Base-by-base conservation (phyloP, 225 moss, liverwort and hornwort genomes). In the Rhytidiadelphus loreus region DNA sequence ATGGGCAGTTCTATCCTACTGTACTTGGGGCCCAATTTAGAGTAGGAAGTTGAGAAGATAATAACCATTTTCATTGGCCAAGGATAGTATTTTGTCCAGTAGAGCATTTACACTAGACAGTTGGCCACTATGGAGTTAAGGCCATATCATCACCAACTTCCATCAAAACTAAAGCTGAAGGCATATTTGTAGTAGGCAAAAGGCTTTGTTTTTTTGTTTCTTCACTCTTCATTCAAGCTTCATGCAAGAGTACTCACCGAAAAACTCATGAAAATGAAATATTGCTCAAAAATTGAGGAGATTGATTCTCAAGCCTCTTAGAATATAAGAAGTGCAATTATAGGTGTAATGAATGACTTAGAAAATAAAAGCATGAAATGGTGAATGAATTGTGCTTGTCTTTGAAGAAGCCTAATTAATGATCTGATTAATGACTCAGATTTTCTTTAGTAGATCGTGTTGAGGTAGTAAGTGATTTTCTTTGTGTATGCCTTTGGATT, bases 201-300 rank as follows among this genome's bases (percentile, higher is more conserved):
- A 35, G 35, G 6, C 3, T 37, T 28, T 28, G 5, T 16, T 71
- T 43, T n/a, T 39, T 1, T 0, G 9, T 16, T 26, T 26, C 14
- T 9, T 26, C 0, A 0, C 5, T 43, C 16, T 72, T 44, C 1
- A 44, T 72, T 44, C 1, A 44, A 3, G 3, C 28, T 71, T 71
- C 1, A 43, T 3, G 2, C 9, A 28, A 72, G 0, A 16, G 7
- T 14, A 43, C 2, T 70, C 21, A 25, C 2, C 0, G 0, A 0
- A 71, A 71, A 26, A 16, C 3, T 16, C 0, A 0, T 0, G 3
- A 28, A 5, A 28, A 43, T 43, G 26, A 3, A 3, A 43, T 9
- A 43, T 0, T 26, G 3, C 3, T 20, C 0, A 3, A 2, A 70
- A 15, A 25, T 43, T 71, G 9, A 71, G 0, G 26, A 41, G 5